A percentile compares a stretch with the other conserved stretches of the same genome.
phyloP scores from a whole-genome alignment of 345 rosid species.

The Eucalyptus caleyi region DNA sequence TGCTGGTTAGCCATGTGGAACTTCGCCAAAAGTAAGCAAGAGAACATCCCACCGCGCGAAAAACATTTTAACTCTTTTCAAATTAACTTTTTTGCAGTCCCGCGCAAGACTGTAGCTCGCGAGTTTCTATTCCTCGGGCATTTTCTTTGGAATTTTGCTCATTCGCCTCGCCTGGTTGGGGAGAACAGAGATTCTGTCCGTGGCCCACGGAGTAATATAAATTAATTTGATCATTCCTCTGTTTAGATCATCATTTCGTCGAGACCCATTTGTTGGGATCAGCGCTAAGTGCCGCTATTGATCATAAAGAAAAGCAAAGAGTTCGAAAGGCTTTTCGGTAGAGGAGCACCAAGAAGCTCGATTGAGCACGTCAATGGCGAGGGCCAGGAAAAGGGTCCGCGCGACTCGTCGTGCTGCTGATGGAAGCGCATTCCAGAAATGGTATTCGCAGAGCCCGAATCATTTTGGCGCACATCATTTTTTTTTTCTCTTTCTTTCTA shows the following conservation, averaged over 20 bases:
- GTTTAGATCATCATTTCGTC: neutral
- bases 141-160: neutral
- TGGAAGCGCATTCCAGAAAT: conserved; percentile 70
- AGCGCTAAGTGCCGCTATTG: neutral
- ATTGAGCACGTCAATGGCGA: conserved; percentile 34
- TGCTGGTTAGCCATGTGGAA: neutral
- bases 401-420: conserved; percentile 64
- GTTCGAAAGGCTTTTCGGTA: conserved; percentile 3
- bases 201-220: neutral
- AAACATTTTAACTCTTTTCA: neutral
- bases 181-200: neutral
- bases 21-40: neutral
- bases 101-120: neutral
- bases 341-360: neutral
- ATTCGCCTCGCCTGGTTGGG: neutral
- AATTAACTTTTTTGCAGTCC: neutral
- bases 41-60: neutral
- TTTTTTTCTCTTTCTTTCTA: no score
- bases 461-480: no score
- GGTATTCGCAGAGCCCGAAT: conserved; percentile 15
- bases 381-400: conserved; percentile 58
- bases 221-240: neutral
- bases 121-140: neutral
- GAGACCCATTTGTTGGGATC: neutral
- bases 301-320: neutral